These are phyloP conservation scores for Ophiocordyceps robertsii DNA, from an alignment of 2,329 filamentous ascomycete species.

Conservation along the genomic window DNA sequence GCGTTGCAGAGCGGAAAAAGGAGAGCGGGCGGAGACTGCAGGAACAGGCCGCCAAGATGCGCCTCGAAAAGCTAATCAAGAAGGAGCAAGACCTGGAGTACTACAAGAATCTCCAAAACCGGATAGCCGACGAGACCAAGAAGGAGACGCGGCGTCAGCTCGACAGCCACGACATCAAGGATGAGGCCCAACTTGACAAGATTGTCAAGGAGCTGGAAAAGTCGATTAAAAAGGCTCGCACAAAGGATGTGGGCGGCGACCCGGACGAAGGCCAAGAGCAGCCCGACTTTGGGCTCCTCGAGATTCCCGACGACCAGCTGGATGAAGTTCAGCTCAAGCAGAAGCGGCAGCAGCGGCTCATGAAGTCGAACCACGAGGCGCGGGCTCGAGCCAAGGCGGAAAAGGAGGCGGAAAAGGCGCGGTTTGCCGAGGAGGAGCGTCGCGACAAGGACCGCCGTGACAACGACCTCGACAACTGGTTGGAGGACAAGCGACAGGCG, in stretches of 20 bases:
- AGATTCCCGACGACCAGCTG: conserved; percentile 80
- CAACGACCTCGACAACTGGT: conserved; percentile 75
- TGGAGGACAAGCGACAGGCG: conserved; percentile 65
- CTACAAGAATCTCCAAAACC: conserved; percentile 69
- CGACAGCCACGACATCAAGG: conserved; percentile 83
- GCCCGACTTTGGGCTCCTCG: conserved; percentile 77
- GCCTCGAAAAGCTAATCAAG: conserved; percentile 83
- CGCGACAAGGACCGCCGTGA: conserved; percentile 73
- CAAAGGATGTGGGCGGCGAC: conserved; percentile 79
- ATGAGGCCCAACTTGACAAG: conserved; percentile 75
- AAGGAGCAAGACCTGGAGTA: conserved; percentile 95
- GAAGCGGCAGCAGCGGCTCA: conserved; percentile 80
- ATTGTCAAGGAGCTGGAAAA: conserved; percentile 82
- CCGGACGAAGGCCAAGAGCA: conserved; percentile 70
- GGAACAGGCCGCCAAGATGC: conserved; percentile 95
- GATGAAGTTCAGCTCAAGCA: conserved; percentile 85
- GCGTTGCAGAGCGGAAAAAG: conserved; percentile 85
- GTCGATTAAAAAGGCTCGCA: conserved; percentile 76
- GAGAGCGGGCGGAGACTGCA: conserved; percentile 85
- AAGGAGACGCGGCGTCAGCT: conserved; percentile 80
- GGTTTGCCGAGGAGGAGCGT: conserved; percentile 69
- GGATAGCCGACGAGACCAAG: conserved; percentile 65
- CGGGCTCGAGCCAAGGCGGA: conserved; percentile 88
- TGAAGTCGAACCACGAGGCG: conserved; percentile 92
- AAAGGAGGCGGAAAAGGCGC: conserved; percentile 83